phyloP scores from a whole-genome alignment of 345 rosid species.

The Rhodomyrtus tomentosa region DNA sequence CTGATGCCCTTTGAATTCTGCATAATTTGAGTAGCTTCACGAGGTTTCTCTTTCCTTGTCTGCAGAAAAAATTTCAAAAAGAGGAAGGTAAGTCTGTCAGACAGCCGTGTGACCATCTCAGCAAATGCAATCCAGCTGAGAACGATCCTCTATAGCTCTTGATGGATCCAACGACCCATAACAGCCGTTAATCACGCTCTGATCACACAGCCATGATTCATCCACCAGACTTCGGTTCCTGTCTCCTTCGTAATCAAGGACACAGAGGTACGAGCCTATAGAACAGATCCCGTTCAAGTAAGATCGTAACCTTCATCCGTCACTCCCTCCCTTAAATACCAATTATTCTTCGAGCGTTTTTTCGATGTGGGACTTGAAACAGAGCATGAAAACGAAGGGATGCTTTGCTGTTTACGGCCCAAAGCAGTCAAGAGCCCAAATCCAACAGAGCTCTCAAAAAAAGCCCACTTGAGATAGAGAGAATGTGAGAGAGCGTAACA shows the following conservation, averaged over 20 bases:
- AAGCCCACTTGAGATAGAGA: no score
- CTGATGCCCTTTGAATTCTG: neutral
- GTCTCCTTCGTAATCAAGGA: slow-evolving; percentile 3
- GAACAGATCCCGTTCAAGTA: slow-evolving; percentile 15
- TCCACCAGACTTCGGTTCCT: slow-evolving; percentile 6
- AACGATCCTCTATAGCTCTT: neutral
- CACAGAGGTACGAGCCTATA: slow-evolving; percentile 7
- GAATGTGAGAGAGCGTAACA: no score
- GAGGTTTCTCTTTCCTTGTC: neutral
- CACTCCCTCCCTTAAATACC: rapidly evolving
- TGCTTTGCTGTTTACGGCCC: no score
- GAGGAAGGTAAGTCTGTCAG: no score
- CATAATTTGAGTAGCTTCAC: neutral
- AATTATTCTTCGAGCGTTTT: no score
- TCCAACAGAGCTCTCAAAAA: no score
- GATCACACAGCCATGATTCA: neutral
- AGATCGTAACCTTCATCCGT: rapidly evolving
- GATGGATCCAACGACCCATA: rapidly evolving
- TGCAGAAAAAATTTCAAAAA: no score
- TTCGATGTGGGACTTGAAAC: no score
- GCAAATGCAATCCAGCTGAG: rapidly evolving
- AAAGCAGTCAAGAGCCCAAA: no score
- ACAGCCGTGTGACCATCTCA: neutral
- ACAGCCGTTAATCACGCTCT: slow-evolving; percentile 2
- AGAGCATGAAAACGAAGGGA: no score